These are phyloP conservation scores for Metarhizium humberi DNA, from an alignment of 2,329 filamentous ascomycete species.

Conservation along the genomic window DNA sequence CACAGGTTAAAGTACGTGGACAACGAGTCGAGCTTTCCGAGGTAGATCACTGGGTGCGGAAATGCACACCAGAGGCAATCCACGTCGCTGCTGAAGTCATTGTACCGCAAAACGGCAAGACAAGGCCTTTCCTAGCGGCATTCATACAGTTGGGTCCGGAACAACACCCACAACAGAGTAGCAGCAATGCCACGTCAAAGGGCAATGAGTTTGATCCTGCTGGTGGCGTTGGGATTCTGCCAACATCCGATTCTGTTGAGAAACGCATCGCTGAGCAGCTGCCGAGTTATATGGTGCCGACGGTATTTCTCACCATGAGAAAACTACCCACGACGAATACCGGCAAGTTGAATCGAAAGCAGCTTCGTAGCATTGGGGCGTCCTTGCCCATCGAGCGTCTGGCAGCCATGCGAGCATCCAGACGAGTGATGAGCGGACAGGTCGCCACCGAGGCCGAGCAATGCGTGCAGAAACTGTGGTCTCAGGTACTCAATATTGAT, in stretches of 20 bases:
- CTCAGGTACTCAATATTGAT: conserved; percentile 26
- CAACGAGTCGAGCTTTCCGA: conserved; percentile 4
- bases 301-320: conserved; percentile 28
- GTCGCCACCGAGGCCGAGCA: background rate
- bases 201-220: too few species aligned
- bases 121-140: background rate
- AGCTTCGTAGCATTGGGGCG: conserved; percentile 27
- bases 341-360: conserved; percentile 35
- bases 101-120: background rate
- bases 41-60: conserved; percentile 1
- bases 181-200: too few species aligned
- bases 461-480: conserved; percentile 5
- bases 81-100: background rate
- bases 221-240: too few species aligned
- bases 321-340: conserved; percentile 31
- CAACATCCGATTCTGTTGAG: too few species aligned
- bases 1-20: conserved; percentile 1
- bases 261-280: conserved; percentile 10
- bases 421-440: background rate
- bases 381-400: background rate
- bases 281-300: conserved; percentile 32
- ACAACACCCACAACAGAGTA: too few species aligned
- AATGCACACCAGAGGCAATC: background rate
- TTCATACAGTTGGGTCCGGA: background rate
- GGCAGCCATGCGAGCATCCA: background rate